Percentiles rank a stretch among this genome's conserved stretches.
These are phyloP conservation scores for Zygosaccharomyces gambellarensis DNA, from an alignment of 805 yeast genomes.

Conservation along the genomic window DNA sequence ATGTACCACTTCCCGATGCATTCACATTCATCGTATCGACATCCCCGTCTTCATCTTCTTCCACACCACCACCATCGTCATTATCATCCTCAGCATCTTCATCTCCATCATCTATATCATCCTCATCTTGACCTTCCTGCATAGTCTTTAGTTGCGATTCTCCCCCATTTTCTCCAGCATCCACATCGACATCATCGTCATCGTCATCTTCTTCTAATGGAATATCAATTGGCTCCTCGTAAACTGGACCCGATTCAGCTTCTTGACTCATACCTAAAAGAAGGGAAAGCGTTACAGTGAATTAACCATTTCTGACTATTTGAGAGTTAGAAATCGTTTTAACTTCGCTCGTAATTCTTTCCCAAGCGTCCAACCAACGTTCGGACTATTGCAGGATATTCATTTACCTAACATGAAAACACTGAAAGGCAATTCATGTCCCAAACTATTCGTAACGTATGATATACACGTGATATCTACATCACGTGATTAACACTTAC, in stretches of 20 bases:
- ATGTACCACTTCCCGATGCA: slow-evolving; percentile 14
- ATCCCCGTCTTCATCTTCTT: slow-evolving; percentile 15
- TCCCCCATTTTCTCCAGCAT: slow-evolving; percentile 4
- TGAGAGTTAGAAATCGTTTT: too few species aligned
- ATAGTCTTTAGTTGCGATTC: not conserved
- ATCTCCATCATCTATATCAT: slow-evolving; percentile 17
- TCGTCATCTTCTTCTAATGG: slow-evolving; percentile 17
- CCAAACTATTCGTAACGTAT: too few species aligned
- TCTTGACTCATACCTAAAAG: slow-evolving; percentile 7
- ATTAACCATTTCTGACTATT: too few species aligned
- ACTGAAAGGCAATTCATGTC: too few species aligned
- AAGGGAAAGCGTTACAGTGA: not conserved
- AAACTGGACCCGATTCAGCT: slow-evolving; percentile 14
- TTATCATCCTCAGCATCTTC: slow-evolving; percentile 18
- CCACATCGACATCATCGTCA: slow-evolving; percentile 16
- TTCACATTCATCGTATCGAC: slow-evolving; percentile 3
- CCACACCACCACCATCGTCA: slow-evolving; percentile 15
- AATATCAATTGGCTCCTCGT: slow-evolving; percentile 24
- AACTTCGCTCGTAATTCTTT: too few species aligned
- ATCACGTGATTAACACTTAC: too few species aligned
- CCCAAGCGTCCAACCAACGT: too few species aligned
- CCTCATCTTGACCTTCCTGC: not conserved
- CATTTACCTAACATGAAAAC: too few species aligned
- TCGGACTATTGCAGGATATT: too few species aligned
- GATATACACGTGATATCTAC: too few species aligned